Conservation (phyloP, 2,329 filamentous ascomycete species). For the Neopestalotiopsis rosae region DNA sequence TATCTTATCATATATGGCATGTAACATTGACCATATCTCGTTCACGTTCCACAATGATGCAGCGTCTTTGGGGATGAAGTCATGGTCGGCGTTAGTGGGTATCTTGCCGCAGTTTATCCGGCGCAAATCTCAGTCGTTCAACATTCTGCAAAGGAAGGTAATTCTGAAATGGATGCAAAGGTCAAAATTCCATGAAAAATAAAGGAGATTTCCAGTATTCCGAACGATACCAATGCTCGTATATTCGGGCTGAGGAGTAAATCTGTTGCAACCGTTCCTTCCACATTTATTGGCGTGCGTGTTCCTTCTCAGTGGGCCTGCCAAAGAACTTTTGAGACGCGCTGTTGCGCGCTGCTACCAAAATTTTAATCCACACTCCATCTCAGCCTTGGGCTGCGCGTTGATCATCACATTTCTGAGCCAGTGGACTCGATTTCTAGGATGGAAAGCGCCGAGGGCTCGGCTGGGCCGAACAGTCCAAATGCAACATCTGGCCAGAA, state of each 20-base stretch:
- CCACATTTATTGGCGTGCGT: not conserved
- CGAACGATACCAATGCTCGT: not conserved
- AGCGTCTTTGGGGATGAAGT: slow-evolving; percentile 8
- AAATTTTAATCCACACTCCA: slow-evolving; percentile 18
- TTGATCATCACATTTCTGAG: not conserved
- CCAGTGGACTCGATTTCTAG: not conserved
- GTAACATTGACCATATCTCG: not conserved
- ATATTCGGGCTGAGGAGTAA: too few relatives aligned
- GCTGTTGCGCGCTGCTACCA: slow-evolving; percentile 13
- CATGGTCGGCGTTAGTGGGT: slow-evolving; percentile 1
- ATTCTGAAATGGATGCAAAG: too few relatives aligned
- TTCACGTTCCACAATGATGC: slow-evolving; percentile 8
- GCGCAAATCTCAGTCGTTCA: slow-evolving; percentile 8
- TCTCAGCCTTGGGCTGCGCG: slow-evolving; percentile 21
- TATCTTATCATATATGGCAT: too few relatives aligned
- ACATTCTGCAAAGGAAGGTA: not conserved
- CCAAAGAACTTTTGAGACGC: not conserved
- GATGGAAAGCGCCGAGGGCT: not conserved
- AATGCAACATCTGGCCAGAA: slow-evolving; percentile 29
- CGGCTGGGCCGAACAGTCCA: slow-evolving; percentile 18
- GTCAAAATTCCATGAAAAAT: not conserved
- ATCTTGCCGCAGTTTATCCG: slow-evolving; percentile 14
- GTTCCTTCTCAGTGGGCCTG: not conserved
- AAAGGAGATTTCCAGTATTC: not conserved
- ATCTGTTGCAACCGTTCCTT: too few relatives aligned